Evolutionary conservation across 805 yeast genomes (phyloP).

Genomic region (Pichia rugopelliculosa): DNA sequence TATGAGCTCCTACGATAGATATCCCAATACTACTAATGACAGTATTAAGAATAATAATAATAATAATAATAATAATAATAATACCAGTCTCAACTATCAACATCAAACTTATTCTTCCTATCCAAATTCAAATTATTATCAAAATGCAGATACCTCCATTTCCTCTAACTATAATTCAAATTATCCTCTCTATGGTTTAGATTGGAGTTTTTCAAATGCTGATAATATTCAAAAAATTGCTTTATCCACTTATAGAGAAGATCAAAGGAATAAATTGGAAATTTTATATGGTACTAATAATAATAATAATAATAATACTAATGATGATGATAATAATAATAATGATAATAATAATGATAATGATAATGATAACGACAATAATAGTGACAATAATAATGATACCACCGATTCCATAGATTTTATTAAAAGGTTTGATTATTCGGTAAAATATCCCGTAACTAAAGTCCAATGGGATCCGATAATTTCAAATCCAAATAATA

Average conservation of each 20-base stretch:
- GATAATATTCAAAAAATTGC: slow-evolving; percentile 47
- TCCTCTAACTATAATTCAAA: slow-evolving; percentile 39
- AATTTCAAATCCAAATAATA: slow-evolving; percentile 18
- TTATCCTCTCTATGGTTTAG: slow-evolving; percentile 44
- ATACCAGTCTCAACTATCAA: too few species aligned
- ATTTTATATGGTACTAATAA: slow-evolving; percentile 33
- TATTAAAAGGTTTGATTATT: slow-evolving; percentile 6
- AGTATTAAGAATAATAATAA: neutral
- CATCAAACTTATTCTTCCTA: too few species aligned
- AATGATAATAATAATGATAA: slow-evolving; percentile 18
- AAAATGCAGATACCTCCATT: neutral
- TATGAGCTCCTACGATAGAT: neutral
- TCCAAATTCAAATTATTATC: neutral
- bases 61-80: neutral
- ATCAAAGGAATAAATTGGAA: slow-evolving; percentile 58
- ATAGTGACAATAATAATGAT: slow-evolving; percentile 18
- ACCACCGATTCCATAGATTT: slow-evolving; percentile 14
- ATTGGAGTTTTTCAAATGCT: slow-evolving; percentile 38
- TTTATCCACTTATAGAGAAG: slow-evolving; percentile 75
- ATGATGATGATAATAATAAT: slow-evolving; percentile 15
- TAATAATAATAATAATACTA: slow-evolving; percentile 1
- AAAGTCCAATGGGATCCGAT: slow-evolving; percentile 67
- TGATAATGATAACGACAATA: slow-evolving; percentile 14
- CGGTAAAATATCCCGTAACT: slow-evolving; percentile 63
- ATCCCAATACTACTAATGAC: neutral